Conservation (phyloP, 2,329 filamentous ascomycete species). For the Colletotrichum melonis region DNA sequence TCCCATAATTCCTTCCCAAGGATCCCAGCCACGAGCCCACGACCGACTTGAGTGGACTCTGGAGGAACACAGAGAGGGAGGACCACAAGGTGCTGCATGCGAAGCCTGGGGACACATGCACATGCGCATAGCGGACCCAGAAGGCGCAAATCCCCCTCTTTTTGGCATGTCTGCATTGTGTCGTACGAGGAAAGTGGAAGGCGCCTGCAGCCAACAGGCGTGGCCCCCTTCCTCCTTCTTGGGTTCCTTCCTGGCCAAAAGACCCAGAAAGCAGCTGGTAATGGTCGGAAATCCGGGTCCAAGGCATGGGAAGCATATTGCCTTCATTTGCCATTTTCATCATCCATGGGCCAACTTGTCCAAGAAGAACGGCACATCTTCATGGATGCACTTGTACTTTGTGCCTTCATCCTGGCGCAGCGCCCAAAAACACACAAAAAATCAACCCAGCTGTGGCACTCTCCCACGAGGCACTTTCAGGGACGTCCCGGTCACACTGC, state of each 20-base stretch:
- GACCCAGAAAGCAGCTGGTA: background rate
- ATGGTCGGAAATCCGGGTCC: background rate
- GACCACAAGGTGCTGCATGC: conserved; percentile 3
- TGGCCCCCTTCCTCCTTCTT: background rate
- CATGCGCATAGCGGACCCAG: background rate
- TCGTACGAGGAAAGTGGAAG: conserved; percentile 1
- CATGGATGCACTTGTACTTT: background rate
- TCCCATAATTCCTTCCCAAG: background rate
- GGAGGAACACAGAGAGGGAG: too few species aligned
- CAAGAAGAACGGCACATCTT: background rate
- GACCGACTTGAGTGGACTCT: too few species aligned
- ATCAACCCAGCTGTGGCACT: background rate
- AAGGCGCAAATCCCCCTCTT: conserved; percentile 4
- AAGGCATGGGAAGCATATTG: background rate
- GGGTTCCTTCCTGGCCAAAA: background rate
- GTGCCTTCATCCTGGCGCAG: background rate
- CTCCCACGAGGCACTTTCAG: background rate
- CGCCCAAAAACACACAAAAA: background rate
- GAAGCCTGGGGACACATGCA: conserved; percentile 9
- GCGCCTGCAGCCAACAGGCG: background rate
- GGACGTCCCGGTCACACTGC: background rate
- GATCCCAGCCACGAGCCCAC: too few species aligned
- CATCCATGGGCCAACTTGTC: background rate
- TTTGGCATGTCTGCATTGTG: background rate
- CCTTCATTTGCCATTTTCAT: background rate